These are phyloP conservation scores for Kodamaea sp. DNA, from an alignment of 1,139 yeast species.

Conservation along the genomic window DNA sequence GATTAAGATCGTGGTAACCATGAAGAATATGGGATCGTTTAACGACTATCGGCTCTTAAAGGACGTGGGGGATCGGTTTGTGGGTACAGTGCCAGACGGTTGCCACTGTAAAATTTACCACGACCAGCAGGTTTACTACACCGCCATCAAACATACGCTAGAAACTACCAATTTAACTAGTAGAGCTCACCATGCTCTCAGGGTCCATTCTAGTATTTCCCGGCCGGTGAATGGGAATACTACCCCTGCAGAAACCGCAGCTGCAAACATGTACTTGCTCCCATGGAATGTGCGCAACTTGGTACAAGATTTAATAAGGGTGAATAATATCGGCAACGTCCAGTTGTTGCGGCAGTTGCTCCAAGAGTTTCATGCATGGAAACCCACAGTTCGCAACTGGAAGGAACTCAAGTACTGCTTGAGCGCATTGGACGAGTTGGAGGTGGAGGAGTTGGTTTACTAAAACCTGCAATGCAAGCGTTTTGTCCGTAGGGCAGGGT, in stretches of 20 bases:
- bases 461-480: too few species aligned
- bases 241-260: slow-evolving; percentile 2
- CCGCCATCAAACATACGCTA: slow-evolving; percentile 34
- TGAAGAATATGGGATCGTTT: slow-evolving; percentile 38
- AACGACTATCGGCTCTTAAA: slow-evolving; percentile 32
- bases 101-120: slow-evolving; percentile 32
- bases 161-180: slow-evolving; percentile 37
- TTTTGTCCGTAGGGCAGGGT: too few species aligned
- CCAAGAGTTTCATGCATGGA: slow-evolving; percentile 40
- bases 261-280: slow-evolving; percentile 24
- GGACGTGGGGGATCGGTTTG: slow-evolving; percentile 35
- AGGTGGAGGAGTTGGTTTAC: slow-evolving; percentile 32
- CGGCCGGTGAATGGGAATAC: not conserved
- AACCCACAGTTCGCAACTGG: slow-evolving; percentile 35
- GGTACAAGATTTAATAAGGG: slow-evolving; percentile 34
- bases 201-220: not conserved
- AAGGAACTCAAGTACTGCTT: slow-evolving; percentile 44
- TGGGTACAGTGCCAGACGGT: slow-evolving; percentile 25
- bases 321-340: slow-evolving; percentile 40
- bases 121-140: slow-evolving; percentile 28
- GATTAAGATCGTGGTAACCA: slow-evolving; percentile 34
- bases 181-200: slow-evolving; percentile 6
- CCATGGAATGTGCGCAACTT: slow-evolving; percentile 46
- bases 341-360: slow-evolving; percentile 33
- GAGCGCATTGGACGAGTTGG: slow-evolving; percentile 37